Evolutionary conservation across 23 red algal genomes (phyloP).

Genomic region (Chondrus crispus): DNA sequence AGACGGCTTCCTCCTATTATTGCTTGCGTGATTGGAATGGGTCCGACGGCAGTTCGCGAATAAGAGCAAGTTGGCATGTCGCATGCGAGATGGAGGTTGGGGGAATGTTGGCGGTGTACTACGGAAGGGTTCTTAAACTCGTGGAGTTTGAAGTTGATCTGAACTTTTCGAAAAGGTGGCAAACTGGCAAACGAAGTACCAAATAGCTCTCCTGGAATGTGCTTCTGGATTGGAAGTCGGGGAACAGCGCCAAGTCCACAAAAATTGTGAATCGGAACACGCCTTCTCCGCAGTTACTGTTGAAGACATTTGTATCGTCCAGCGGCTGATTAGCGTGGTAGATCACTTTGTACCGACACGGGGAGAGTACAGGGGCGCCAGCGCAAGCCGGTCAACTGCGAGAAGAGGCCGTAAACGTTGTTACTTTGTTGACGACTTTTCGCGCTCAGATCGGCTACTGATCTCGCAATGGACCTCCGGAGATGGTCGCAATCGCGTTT

Average conservation of each 20-base stretch:
- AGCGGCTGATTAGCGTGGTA: background rate
- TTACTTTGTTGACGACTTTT: background rate
- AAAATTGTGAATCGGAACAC: background rate
- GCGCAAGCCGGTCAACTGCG: background rate
- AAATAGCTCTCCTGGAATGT: background rate
- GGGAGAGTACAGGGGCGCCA: too few relatives aligned
- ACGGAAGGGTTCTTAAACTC: background rate
- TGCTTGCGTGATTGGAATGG: background rate
- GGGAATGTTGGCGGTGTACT: background rate
- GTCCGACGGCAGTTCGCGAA: background rate
- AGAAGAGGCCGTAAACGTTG: background rate
- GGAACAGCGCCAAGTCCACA: background rate
- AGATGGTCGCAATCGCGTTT: too few relatives aligned
- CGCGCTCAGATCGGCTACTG: too few relatives aligned
- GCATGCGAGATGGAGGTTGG: background rate
- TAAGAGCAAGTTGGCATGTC: background rate
- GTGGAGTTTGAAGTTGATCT: background rate
- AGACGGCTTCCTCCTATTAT: background rate
- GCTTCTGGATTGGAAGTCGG: background rate
- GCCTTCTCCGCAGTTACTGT: background rate
- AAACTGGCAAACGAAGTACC: background rate
- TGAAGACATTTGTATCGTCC: background rate
- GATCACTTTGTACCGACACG: conserved; percentile 2
- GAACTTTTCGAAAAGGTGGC: background rate
- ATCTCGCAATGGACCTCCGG: too few relatives aligned